Evolutionary conservation across 768 basidiomycete species (phyloP), one percentile per base, ranked within the genome.

Genomic region (Lentinula guzmanii): DNA sequence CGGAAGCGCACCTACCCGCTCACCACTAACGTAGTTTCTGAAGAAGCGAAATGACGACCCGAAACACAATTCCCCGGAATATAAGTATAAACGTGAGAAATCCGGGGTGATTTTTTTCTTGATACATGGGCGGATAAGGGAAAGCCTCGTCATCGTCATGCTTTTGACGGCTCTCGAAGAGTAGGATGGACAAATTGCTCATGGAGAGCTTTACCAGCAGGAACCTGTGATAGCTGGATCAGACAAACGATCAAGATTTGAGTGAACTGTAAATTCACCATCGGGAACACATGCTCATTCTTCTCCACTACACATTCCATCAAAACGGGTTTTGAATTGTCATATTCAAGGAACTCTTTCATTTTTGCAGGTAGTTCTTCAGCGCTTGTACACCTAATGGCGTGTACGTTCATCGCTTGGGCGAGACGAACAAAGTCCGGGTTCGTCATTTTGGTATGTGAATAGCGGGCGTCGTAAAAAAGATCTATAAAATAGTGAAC

Each of bases 261-360:
- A 28, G 42, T 34, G 11, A 21, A 43, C 13, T 13, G 33, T 48
- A 5, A 41, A 66, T 79, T 61, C 61, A 91, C 91, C 91, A 94
- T 93, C 6, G 93, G 92, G 82, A 90, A 93, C 65, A 94, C 91
- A 71, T 94, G 91, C 74, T 94, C 93, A 65, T 84, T 85, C 69
- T 78, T 82, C 75, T 90, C 87, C 52, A 98, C 92, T 57, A 87
- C 45, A 71, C 93, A 96, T 75, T 99, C 97, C 81, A 99, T 78
- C 64, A 99, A 73, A 45, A 98, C 83, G 3, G 97, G 97, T 74
- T 84, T 89, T 61, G 81, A 82, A 61, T 84, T 86, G 66, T 96
- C 91, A 71, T 95, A 96, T 77, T 95, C 95, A 65, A 99, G 80
- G 77, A 99, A 95, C 81, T 98, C 95, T 79, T 95, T 95, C 96